Base-by-base conservation (phyloP, 2,329 filamentous ascomycete genomes). In the Incumbomyces lentus region DNA sequence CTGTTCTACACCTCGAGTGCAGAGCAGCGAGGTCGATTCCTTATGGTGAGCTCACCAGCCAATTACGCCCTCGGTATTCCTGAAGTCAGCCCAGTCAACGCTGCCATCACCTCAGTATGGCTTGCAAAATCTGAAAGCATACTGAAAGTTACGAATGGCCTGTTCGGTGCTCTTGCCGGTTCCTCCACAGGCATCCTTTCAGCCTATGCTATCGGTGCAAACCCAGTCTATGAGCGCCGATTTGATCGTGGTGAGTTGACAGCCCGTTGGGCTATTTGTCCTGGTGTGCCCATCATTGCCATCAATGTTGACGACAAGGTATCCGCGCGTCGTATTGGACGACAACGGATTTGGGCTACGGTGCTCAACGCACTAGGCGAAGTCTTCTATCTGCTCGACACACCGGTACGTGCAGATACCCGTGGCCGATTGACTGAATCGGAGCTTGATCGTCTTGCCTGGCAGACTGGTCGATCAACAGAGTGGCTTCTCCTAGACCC, bases 321-420 rank as follows among this genome's bases (percentile, higher is more conserved):
- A 63, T 89, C 75, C 40, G 64, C 74, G 19, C 82, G 80, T 55
- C 81, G 89, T 26, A 81, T 82, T 60, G 69, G 75, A 3, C 71
- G 81, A 41, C 76, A 78, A 11, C 81, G 89, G 22, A 76, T 92
- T 11, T 96, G 88, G 87, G 87, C 86, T n/a, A 82, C 90, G 35
- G 86, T 80, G n/a, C 67, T 98, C 44, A 98, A 98, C 61, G 90
- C 92, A 0, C 71, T 98, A 7, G 92, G 92, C 1, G 92, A 98
- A 62, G 71, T 95, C 0, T 96, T 83, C 63, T 95, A 90, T 56
- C 70, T 96, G 1, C 83, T 77, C 1, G 80, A 86, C 40, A 72
- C 82, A 6, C 87, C 86, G 0, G 72, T 64, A 19, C 71, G 73
- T 31, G 68, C 74, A 16, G 69, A 75, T 6, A 56, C 70, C 3